A percentile compares a stretch with the other conserved stretches of the same genome.
These are phyloP conservation scores for Pelargonium myrrhifolium DNA, from an alignment of 441 rosid genomes.

Conservation along the genomic window DNA sequence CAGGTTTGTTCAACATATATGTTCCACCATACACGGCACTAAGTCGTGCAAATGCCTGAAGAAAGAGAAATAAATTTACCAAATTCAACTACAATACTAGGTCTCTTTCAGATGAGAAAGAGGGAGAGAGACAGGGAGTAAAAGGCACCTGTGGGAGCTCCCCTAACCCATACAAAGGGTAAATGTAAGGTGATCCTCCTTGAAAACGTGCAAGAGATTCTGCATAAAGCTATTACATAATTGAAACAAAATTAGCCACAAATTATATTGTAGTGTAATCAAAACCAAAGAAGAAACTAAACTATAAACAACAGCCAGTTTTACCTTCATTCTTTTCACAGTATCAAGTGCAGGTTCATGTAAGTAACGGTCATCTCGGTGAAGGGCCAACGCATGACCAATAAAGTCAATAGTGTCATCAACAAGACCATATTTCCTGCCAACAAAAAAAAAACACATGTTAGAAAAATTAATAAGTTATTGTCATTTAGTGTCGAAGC, in stretches of 20 bases:
- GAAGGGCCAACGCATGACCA: constrained; percentile 87
- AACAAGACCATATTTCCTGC: constrained; percentile 86
- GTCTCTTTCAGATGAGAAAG: not conserved
- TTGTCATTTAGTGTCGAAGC: not conserved
- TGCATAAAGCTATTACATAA: constrained; percentile 47
- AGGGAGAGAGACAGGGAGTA: not conserved
- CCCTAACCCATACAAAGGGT: constrained; percentile 63
- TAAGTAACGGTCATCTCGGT: constrained; percentile 64
- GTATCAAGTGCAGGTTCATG: constrained; percentile 77
- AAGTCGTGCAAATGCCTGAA: constrained; percentile 62
- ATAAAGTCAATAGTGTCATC: constrained; percentile 80
- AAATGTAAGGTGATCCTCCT: constrained; percentile 67
- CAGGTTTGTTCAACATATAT: constrained; percentile 70
- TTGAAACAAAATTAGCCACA: not conserved
- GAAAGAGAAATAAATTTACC: not conserved
- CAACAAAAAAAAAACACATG: constrained; percentile 17
- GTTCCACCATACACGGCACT: constrained; percentile 78
- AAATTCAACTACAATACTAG: not conserved
- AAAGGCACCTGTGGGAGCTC: constrained; percentile 58
- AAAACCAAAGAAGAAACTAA: not conserved
- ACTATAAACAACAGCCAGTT: constrained; percentile 1
- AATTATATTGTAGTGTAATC: not conserved
- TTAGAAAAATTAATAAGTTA: not conserved
- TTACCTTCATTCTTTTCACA: constrained; percentile 85
- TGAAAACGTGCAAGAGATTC: constrained; percentile 65